Percentiles rank a stretch among this genome's conserved stretches.
Evolutionary conservation across 2,329 filamentous ascomycete genomes (phyloP).

Genomic region (Grosmannia penicillata): DNA sequence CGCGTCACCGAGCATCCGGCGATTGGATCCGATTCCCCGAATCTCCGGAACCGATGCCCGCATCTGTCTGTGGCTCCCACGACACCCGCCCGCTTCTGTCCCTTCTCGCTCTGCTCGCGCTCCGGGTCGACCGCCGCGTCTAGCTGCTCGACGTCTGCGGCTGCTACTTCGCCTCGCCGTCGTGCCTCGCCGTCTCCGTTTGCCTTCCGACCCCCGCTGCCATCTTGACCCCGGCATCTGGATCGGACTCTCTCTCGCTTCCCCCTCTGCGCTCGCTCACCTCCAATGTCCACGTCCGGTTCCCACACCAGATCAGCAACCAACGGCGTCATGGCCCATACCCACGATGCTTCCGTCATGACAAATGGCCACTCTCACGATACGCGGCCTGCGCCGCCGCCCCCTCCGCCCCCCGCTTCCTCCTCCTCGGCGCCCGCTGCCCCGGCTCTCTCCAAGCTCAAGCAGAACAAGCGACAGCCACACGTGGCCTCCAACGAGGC

Average conservation of each 20-base stretch:
- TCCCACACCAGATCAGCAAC: constrained; percentile 18
- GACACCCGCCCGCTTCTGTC: not conserved
- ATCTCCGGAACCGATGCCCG: not conserved
- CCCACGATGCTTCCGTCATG: constrained; percentile 15
- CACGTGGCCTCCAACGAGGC: constrained; percentile 73
- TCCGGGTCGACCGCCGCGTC: not conserved
- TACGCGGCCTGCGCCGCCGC: constrained; percentile 25
- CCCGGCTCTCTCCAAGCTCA: constrained; percentile 29
- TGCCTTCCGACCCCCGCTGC: not conserved
- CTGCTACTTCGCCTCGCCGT: not conserved
- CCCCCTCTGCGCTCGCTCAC: not conserved
- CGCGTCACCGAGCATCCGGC: too few species aligned
- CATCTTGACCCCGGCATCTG: not conserved
- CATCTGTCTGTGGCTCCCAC: not conserved
- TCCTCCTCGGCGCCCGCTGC: constrained; percentile 22
- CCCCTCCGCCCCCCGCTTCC: constrained; percentile 21
- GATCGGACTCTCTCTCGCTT: not conserved
- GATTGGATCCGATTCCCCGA: not conserved
- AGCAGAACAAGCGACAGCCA: constrained; percentile 80
- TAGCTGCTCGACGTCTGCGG: not conserved
- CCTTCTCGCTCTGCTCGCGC: too few species aligned
- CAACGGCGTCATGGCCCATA: constrained; percentile 15
- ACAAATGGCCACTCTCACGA: constrained; percentile 22
- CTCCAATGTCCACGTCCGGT: constrained; percentile 22
- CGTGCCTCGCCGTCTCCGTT: not conserved